phyloP scores from a whole-genome alignment of 257 asterid genomes.

The Solanum pennellii region DNA sequence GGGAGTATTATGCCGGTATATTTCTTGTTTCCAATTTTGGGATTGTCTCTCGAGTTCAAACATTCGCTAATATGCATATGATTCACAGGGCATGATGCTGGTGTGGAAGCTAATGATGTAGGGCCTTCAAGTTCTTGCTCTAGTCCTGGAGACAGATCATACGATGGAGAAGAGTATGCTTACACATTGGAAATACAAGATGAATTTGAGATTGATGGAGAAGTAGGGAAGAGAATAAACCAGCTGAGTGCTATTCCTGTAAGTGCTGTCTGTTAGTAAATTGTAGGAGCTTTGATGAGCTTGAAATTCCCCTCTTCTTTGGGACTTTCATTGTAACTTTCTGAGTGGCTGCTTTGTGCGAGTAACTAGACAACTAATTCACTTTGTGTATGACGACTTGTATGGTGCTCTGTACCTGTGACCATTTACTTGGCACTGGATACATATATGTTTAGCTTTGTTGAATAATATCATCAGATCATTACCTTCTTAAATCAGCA shows the following conservation, averaged over 20 bases:
- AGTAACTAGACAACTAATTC: background rate
- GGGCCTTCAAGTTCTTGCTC: constrained; percentile 47
- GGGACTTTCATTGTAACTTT: background rate
- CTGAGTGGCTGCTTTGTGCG: background rate
- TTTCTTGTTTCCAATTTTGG: constrained; percentile 1
- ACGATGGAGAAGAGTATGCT: constrained; percentile 47
- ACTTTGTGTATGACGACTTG: background rate
- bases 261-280: constrained; percentile 19
- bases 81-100: constrained; percentile 35
- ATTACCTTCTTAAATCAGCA: background rate
- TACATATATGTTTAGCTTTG: background rate
- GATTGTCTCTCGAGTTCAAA: background rate
- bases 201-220: constrained; percentile 79
- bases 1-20: constrained; percentile 38
- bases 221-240: constrained; percentile 77
- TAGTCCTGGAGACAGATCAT: constrained; percentile 64
- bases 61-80: constrained; percentile 5
- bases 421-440: background rate
- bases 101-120: constrained; percentile 37
- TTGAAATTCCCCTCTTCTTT: background rate
- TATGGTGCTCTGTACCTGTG: background rate
- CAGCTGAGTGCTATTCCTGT: constrained; percentile 75
- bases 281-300: background rate
- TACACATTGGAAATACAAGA: constrained; percentile 63
- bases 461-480: background rate